Evolutionary conservation across 202 grass and related monocot species (phyloP), one percentile per base, ranked within the genome.

Genomic region (Cymbopogon flexuosus): DNA sequence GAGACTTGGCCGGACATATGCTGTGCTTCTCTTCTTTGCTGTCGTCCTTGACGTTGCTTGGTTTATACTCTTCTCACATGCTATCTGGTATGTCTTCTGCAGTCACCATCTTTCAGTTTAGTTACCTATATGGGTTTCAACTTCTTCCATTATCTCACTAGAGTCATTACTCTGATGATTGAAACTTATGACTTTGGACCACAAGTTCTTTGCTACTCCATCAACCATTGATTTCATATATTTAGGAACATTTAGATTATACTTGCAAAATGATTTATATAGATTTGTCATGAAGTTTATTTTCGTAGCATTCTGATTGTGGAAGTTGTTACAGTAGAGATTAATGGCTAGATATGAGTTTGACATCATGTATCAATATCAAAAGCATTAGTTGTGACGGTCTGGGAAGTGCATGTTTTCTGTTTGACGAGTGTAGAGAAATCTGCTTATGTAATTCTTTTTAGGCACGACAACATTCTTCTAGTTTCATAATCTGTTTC

Each of bases 11-110:
- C 84, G 96, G 85, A 90, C 90, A 37, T 99, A 99, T 60, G 92
- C 96, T 62, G 83, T 83, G 68, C 92, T 99, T 83, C 96, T 99
- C 71, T 95, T 95, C 84, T 91, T 88, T 5, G 88, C 92, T 65
- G 89, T 99, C 41, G 15, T 93, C 43, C 81, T 99, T 65, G 96
- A 99, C 77, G 57, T 96, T 76, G 79, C 90, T 35, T 99, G 96
- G 96, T 99, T 99, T 84, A 88, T 99, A 72, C 88, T 99, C 79
- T 99, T 99, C 88, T 99, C 88, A 77, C 71, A 75, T 87, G 80
- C 88, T 76, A 96, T 99, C 88, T 99, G 92, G 96, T 99, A 93
- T 70, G 82, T 61, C 37, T 64, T 81, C 29, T 72, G 61, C 22
- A 36, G 71, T 77, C 10, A 77, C 31, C 39, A 16, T 82, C 7